phyloP scores from a whole-genome alignment of 2,329 filamentous ascomycete genomes.

The Xylaria sp. region DNA sequence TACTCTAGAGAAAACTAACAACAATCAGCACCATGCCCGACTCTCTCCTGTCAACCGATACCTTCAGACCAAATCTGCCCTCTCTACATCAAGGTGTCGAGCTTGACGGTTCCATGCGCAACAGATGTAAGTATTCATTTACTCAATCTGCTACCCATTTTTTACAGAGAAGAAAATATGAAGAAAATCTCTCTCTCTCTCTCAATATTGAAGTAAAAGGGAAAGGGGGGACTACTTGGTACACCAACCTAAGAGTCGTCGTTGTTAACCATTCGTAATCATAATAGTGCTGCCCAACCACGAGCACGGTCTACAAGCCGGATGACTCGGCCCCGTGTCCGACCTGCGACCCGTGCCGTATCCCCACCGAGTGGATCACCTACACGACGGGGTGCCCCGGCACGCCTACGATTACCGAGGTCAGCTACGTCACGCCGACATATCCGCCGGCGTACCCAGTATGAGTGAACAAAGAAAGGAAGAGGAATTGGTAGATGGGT shows the following conservation, averaged over 20 bases:
- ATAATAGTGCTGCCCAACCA: conserved; percentile 52
- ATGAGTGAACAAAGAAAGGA: not conserved
- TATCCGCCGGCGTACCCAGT: conserved; percentile 38
- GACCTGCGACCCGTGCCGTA: conserved; percentile 44
- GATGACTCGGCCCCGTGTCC: conserved; percentile 39
- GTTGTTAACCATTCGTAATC: no score
- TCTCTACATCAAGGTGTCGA: conserved; percentile 48
- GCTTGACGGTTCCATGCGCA: conserved; percentile 51
- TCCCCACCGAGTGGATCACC: conserved; percentile 46
- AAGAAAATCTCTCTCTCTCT: no score
- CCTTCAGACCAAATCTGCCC: conserved; percentile 47
- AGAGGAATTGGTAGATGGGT: not conserved
- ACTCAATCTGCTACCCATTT: not conserved
- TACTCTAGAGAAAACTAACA: not conserved
- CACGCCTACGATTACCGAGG: conserved; percentile 39
- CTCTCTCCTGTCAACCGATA: conserved; percentile 38
- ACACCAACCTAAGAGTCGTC: no score
- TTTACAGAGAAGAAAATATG: no score
- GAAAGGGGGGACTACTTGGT: no score
- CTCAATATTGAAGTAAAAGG: no score
- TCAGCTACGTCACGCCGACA: conserved; percentile 40
- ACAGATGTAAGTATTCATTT: conserved; percentile 40
- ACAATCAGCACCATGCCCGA: conserved; percentile 44
- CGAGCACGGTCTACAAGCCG: conserved; percentile 45
- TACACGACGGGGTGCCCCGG: conserved; percentile 46